These are phyloP conservation scores for Cetraspora pellucida DNA, from an alignment of 192 early-diverging fungal genomes.

Conservation along the genomic window DNA sequence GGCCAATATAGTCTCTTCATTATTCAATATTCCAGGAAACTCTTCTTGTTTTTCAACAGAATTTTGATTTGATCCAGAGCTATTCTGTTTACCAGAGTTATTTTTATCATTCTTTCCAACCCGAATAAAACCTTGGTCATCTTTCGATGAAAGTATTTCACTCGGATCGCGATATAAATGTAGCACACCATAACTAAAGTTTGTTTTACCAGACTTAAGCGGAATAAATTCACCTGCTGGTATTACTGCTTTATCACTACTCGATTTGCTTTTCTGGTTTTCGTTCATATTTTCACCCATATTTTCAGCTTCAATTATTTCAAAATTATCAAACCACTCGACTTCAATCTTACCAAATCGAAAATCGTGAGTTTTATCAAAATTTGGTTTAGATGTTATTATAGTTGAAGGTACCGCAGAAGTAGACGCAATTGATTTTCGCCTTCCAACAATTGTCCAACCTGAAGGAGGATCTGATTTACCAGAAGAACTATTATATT, in stretches of 20 bases:
- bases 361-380: slow-evolving; percentile 37
- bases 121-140: not conserved
- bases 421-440: not conserved
- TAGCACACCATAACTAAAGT: slow-evolving; percentile 55
- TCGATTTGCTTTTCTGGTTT: slow-evolving; percentile 10
- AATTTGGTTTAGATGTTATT: not conserved
- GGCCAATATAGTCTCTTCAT: slow-evolving; percentile 26
- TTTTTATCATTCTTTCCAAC: not conserved
- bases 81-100: not conserved
- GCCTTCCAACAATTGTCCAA: not conserved
- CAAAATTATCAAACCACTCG: slow-evolving; percentile 40
- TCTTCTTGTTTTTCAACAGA: not conserved
- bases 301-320: not conserved
- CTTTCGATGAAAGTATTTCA: slow-evolving; percentile 29
- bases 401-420: not conserved
- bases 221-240: slow-evolving; percentile 28
- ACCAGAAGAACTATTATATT: not conserved
- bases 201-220: slow-evolving; percentile 22
- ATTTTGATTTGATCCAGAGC: not conserved
- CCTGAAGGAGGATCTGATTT: not conserved
- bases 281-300: slow-evolving; percentile 2
- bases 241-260: slow-evolving; percentile 18
- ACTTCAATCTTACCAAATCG: slow-evolving; percentile 38
- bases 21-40: not conserved
- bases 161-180: slow-evolving; percentile 62